Base-by-base conservation (phyloP, 1,284 basidiomycete genomes). In the Malassezia obtusa region DNA sequence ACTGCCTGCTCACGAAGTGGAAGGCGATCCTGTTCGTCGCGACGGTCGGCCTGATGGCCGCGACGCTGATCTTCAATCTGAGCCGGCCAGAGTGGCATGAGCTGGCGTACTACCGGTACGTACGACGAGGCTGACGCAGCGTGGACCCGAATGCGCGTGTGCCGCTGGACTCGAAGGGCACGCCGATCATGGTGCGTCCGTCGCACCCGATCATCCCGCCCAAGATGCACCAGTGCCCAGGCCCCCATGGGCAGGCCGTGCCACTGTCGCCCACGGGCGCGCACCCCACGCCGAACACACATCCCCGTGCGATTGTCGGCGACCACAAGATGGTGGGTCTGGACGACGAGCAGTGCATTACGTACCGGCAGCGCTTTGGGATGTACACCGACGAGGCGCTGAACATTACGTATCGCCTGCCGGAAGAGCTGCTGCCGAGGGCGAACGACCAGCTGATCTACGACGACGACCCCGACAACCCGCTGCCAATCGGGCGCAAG, bases 381-480 rank as follows among this genome's bases (percentile, higher is more conserved):
- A 73, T 73, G 71, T 73, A 73, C 60, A 66, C 69, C 25, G 71
- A 73, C 57, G 60, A 72, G 41, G 69, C 69, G n/a, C 65, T 73
- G 39, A 63, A 61, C 51, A 69, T 73, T 61, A 66, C 63, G 26
- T 73, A 73, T 49, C 63, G 71, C n/a, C 52, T 61, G 30, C 65
- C 67, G 35, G 47, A 61, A 2, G 63, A 64, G 33, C 60, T 65
- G 56, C 66, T 68, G 49, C 58, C 62, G 26, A 32, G 47, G 25
- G 56, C 56, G 33, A 38, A 58, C 22, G 53, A 53, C 24, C 60
- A 60, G 45, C 48, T 49, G n/a, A 61, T 65, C 43, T 64, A 66
- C 51, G 71, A 68, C 51, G 70, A 73, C 44, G 70, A 71, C 44
- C 65, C 68, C 24, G 70, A 71, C 50, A 68, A 71, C 19, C 63